phyloP scores from a whole-genome alignment of 257 asterid species.

The Ballota nigra region DNA sequence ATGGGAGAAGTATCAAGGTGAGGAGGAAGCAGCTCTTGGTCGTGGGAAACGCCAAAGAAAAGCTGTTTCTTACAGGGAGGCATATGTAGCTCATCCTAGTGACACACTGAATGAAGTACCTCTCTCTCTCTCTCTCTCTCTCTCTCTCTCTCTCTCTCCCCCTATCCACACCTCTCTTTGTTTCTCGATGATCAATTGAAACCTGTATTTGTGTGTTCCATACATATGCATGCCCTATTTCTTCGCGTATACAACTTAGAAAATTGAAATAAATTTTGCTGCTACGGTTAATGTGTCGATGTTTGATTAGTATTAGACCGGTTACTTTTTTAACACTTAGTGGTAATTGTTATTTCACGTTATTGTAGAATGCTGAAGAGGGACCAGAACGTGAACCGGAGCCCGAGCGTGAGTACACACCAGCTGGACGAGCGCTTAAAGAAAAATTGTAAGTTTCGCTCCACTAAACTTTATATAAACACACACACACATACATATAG shows the following conservation, averaged over 20 bases:
- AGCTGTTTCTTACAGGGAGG: conserved; percentile 90
- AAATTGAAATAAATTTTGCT: background rate
- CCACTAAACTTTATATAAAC: background rate
- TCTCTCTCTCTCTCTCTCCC: conserved; percentile 5
- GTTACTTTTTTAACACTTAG: background rate
- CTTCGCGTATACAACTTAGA: conserved; percentile 1
- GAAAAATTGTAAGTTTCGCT: conserved; percentile 75
- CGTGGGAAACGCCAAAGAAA: conserved; percentile 97
- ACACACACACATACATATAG: too few species aligned
- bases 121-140: conserved; percentile 7
- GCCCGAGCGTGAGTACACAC: conserved; percentile 69
- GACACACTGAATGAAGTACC: conserved; percentile 65
- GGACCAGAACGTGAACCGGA: conserved; percentile 63
- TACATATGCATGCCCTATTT: background rate
- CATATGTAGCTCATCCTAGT: conserved; percentile 62
- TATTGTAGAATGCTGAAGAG: conserved; percentile 56
- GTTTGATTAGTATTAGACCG: background rate
- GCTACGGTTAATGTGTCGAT: background rate
- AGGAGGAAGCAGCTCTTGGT: conserved; percentile 98
- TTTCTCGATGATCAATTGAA: background rate
- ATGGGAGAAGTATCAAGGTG: conserved; percentile 88
- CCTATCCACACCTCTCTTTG: background rate
- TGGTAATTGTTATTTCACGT: conserved; percentile 27
- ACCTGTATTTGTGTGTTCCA: background rate
- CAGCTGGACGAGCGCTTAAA: conserved; percentile 82